phyloP scores from a whole-genome alignment of 768 basidiomycete genomes.

The Naematelia encephala region DNA sequence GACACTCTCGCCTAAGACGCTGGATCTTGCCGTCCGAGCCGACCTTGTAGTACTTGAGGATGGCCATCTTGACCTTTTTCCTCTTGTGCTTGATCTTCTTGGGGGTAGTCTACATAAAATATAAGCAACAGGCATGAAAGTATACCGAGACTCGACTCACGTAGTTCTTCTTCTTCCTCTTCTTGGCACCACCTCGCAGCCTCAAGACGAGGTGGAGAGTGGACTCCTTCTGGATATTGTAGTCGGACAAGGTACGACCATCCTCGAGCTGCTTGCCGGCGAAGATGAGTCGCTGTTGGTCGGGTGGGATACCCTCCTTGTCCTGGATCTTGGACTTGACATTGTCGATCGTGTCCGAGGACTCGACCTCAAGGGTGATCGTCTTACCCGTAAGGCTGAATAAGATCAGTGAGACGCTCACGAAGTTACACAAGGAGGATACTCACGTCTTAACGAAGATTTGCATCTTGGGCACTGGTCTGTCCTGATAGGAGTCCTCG shows the following conservation, averaged over 20 bases:
- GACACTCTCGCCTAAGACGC: constrained; percentile 95
- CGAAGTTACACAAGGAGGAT: neutral
- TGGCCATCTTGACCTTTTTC: constrained; percentile 99
- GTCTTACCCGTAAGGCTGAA: constrained; percentile 95
- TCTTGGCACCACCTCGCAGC: constrained; percentile 95
- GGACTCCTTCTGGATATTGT: constrained; percentile 87
- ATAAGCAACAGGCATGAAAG: constrained; percentile 1
- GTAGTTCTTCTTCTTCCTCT: constrained; percentile 99
- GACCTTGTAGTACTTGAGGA: constrained; percentile 99
- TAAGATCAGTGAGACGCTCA: neutral
- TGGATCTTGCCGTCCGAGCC: constrained; percentile 99
- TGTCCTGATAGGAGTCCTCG: constrained; percentile 9
- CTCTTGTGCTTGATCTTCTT: constrained; percentile 99
- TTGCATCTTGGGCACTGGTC: constrained; percentile 61
- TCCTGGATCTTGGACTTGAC: constrained; percentile 97
- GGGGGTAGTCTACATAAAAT: constrained; percentile 62
- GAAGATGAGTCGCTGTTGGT: constrained; percentile 97
- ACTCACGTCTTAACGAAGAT: constrained; percentile 46
- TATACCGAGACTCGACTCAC: constrained; percentile 54
- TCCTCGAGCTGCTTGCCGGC: constrained; percentile 99
- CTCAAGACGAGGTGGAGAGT: constrained; percentile 96
- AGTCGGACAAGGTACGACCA: constrained; percentile 69
- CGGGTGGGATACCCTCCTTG: constrained; percentile 76
- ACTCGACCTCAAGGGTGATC: constrained; percentile 96
- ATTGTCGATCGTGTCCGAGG: constrained; percentile 96